Evolutionary conservation across 2,329 filamentous ascomycete genomes (phyloP), one percentile per base, ranked within the genome.

Genomic region (Canariomyces notabilis): DNA sequence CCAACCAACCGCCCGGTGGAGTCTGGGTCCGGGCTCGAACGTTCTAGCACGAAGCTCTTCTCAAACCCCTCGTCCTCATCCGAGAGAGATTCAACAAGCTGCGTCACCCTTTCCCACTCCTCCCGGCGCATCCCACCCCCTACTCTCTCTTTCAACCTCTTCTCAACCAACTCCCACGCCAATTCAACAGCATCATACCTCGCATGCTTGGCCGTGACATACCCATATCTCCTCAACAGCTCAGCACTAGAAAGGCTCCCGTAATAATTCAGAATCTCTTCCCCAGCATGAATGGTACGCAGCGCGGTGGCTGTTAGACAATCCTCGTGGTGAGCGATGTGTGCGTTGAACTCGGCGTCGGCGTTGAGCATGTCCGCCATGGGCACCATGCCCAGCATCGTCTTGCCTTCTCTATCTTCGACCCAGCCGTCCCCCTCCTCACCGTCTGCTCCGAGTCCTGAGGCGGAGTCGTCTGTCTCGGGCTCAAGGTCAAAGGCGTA

Each of bases 281-380:
- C 79, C 5, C 86, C 86, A 0, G 77, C 75, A 19, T 66, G 67
- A 58, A 95, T 89, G 1, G 77, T 67, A 35, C 82, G 79, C 48
- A 90, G 72, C 0, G 85, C 74, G 19, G 82, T 85, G 64, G 93
- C 91, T 2, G 82, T 81, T 7, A 95, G 71, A 9, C 65, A 66
- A 11, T 73, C 65, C 26, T 76, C 72, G 32, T 66, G 71, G 45
- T 79, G 76, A 55, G 77, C 76, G 37, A 78, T 73, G 46, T 79
- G 73, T 69, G 85, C 85, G 56, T 95, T 95, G 64, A 93, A 93
- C 54, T 89, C 82, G 4, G 86, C 89, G 62, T 95, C 87, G 0
- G 89, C 88, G 59, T 95, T 95, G 23, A 96, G 74, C 60, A 95
- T 83, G 62, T 95, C 90, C 1, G 89, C 89, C 71, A 96, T 78